Evolutionary conservation across 352 stramenopile genomes (phyloP), one percentile per base, ranked within the genome.

Genomic region (Hyaloperonospora brassicae): DNA sequence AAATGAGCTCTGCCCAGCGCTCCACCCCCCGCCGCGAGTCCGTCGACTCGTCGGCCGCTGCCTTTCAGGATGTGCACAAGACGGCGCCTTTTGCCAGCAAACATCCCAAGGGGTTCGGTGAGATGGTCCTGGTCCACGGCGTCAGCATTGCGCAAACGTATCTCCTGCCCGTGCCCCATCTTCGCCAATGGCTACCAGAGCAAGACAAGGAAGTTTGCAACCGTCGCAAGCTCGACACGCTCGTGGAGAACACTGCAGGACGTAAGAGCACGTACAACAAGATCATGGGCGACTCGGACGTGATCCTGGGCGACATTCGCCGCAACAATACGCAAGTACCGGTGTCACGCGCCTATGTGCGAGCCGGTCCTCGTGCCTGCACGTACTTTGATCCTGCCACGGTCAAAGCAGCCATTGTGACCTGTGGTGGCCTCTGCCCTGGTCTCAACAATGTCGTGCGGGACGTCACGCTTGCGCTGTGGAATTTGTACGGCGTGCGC

Each of bases 401-500:
- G 45, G 82, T 95, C 34, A 87, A 92, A 61, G 89, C 85, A 9
- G 90, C 87, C 22, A 93, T 97, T 49, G 87, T 97, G 30, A 97
- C 90, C 12, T 97, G 88, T 64, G 89, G 92, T 40, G 94, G 94
- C 2, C 72, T 98, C 23, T 98, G 93, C 59, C 96, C 97, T 14
- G 96, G 96, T 5, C 75, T 99, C n/a, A 99, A 99, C 76, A 98
- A 98, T 68, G 93, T 99, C 24, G 93, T 99, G 56, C 86, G 94
- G 52, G 94, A 98, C 66, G 89, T 99, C 55, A 97, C 93, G 10
- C 82, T 97, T 10, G 90, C 87, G 9, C 68, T 99, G 13, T 91
- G 78, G 72, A 86, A 87, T 50, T 63, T 93, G 24, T 95, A 95
- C 67, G 84, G 79, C 42, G 80, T 89, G 53, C 76, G 70, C n/a